Evolutionary conservation across 2,329 filamentous ascomycete species (phyloP), one percentile per base, ranked within the genome.

Genomic region (Fusarium anguioides): DNA sequence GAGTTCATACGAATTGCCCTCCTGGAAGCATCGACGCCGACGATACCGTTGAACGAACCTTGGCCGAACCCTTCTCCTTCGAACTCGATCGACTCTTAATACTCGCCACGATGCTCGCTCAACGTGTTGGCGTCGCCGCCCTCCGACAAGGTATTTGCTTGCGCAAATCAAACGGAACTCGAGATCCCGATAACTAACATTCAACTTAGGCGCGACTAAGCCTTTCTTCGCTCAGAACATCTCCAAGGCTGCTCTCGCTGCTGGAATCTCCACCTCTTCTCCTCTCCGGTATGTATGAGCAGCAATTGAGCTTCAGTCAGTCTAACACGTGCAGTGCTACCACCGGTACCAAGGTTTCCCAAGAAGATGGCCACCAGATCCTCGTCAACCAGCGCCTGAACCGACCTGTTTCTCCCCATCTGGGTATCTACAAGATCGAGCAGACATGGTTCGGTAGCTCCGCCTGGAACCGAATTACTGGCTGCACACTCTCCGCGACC

Each of bases 391-490:
- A 97, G 84, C 94, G 94, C 74, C 85, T 90, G 55, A 81, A 86
- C 75, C 94, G 94, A 50, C 94, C 94, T 76, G 85, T 97, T 73
- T 86, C 93, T 42, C 94, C 94, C 54, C 94, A 97, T 78, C 87
- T 97, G 66, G 78, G 82, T 75, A 94, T 96, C 86, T 97, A 97
- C 89, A 86, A 88, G 79, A 87, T 91, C 61, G 89, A 93, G 80
- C 91, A 97, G 81, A 96, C 93, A 73, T 97, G 90, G 90, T 90
- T 92, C 79, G 85, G 86, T 71, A 89, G 89, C 72, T 88, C 84
- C 58, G 84, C 86, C 70, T 85, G 92, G 81, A 92, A 94, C 83
- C 93, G 94, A 75, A 88, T 97, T 82, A 95, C 93, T n/a, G 94
- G 93, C 74, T 81, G 85, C 75, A 79, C 85, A 61, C 85, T 96